Percentiles rank a stretch among this genome's conserved stretches.
These are phyloP conservation scores for Aspergillus aculeatus DNA, from an alignment of 2,329 filamentous ascomycete species.

Conservation along the genomic window DNA sequence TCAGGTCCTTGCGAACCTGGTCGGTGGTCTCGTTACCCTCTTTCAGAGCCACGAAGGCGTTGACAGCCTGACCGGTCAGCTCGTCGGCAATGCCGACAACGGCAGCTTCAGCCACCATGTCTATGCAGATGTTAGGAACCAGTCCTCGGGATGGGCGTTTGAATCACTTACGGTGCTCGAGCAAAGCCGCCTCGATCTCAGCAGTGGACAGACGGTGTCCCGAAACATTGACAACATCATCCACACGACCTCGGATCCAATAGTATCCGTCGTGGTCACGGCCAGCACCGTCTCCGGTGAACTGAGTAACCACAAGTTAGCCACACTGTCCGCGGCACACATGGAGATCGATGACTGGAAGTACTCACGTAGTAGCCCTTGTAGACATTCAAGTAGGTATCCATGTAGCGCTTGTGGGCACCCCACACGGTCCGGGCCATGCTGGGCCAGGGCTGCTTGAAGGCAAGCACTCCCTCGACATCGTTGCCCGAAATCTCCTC, in stretches of 20 bases:
- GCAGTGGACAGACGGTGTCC: constrained; percentile 95
- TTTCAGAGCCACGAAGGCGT: constrained; percentile 93
- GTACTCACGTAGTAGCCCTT: constrained; percentile 89
- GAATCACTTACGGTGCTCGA: constrained; percentile 70
- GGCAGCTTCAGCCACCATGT: constrained; percentile 79
- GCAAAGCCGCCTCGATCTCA: constrained; percentile 94
- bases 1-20: constrained; percentile 85
- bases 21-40: constrained; percentile 74
- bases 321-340: background rate
- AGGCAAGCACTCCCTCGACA: constrained; percentile 92
- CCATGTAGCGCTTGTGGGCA: constrained; percentile 97
- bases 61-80: constrained; percentile 93
- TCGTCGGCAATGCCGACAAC: constrained; percentile 93
- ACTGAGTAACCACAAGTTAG: constrained; percentile 33
- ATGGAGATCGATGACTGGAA: background rate
- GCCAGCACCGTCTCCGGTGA: constrained; percentile 76
- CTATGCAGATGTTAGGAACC: constrained; percentile 25
- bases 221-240: constrained; percentile 97
- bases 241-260: constrained; percentile 98
- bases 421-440: constrained; percentile 98
- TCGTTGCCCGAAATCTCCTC: constrained; percentile 93
- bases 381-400: constrained; percentile 97
- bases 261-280: constrained; percentile 98
- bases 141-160: background rate
- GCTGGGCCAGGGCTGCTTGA: constrained; percentile 97